Evolutionary conservation across 1,139 yeast genomes (phyloP), one percentile per base, ranked within the genome.

Genomic region (Geotrichum fermentans): DNA sequence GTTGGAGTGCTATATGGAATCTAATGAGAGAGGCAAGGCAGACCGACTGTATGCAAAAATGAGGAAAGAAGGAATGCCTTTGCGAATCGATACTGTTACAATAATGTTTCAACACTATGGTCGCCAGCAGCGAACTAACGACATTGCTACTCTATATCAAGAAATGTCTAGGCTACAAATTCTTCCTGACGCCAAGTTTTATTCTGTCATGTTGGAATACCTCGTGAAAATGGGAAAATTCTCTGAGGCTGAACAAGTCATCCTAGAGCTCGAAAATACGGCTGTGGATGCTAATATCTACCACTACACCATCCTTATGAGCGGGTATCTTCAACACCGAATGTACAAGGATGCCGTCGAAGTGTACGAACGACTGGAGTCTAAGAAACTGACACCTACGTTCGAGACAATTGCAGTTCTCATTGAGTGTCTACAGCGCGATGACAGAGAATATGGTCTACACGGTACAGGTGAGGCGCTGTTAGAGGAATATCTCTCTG

Each of bases 291-390:
- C 56, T 6, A 54, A 52, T 11, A 56, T 59, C 7, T 59, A 58
- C 26, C 68, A 66, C 47, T 65, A 58, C 38, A 53, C 63, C 0
- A 46, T 64, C 10, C 42, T 65, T 21, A 57, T 63, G 55, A 52
- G 55, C 8, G 57, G 56, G 3, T 55, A 52, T 37, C 38, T 57
- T n/a, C 17, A 30, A 8, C 34, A 18, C 14, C 37, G 38, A n/a
- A 28, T 45, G 14, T 49, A 34, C 26, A 45, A 49, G 5, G 38
- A 51, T 24, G 60, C 55, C 7, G 52, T 52, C 14, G 41, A 45
- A 39, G 43, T 60, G 4, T 61, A 54, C 44, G 39, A 52, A n/a
- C 54, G 55, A 21, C 50, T 60, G 47, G 49, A 54, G 30, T 26
- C 41, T 8, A 43, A 51, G 18, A 50, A 50, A 11, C 47, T 61